Evolutionary conservation across 2,329 filamentous ascomycete species (phyloP), one percentile per base, ranked within the genome.

Genomic region (Thermothelomyces thermophilus): DNA sequence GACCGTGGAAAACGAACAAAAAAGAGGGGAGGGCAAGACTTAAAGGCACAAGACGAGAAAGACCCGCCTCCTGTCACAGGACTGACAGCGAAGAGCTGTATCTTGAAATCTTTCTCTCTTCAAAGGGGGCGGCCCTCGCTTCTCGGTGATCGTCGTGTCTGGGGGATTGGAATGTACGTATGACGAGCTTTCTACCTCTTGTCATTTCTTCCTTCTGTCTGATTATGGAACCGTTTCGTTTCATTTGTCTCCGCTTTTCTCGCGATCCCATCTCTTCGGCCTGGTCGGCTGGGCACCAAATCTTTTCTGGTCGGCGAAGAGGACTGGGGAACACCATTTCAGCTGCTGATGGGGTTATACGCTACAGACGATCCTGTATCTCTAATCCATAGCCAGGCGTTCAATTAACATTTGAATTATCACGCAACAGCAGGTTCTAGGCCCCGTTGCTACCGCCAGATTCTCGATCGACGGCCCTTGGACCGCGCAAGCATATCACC

Each of bases 1-100:
- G 24, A 26, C 24, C 24, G 24, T 26, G 24, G 24, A 26, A 26
- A 26, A n/a, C n/a, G n/a, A n/a, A n/a, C n/a, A n/a, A 26, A 9
- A 26, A 26, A 26, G 26, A 26, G 28, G 46, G 42, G 41, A 46
- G 41, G 37, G 41, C 41, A 50, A 33, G 6, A n/a, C n/a, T 41
- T 28, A 46, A 49, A 33, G 47, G 33, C 37, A 54, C 50, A 43
- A 41, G 17, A 41, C 40, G 24, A 36, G 20, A 50, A n/a, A 68
- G 70, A 70, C 67, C 50, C 41, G 31, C 42, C 48, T 51, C 55
- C 57, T 59, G 55, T 55, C 53, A 49, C 50, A 54, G 70, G 73
- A 73, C 68, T 67, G 71, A 68, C 75, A 79, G 79, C 75, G 82
- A 69, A 81, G 78, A 82, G 79, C 79, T 80, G 79, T 77, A 70